These are phyloP conservation scores for Blastosporella zonata DNA, from an alignment of 1,284 basidiomycete species.

Conservation along the genomic window DNA sequence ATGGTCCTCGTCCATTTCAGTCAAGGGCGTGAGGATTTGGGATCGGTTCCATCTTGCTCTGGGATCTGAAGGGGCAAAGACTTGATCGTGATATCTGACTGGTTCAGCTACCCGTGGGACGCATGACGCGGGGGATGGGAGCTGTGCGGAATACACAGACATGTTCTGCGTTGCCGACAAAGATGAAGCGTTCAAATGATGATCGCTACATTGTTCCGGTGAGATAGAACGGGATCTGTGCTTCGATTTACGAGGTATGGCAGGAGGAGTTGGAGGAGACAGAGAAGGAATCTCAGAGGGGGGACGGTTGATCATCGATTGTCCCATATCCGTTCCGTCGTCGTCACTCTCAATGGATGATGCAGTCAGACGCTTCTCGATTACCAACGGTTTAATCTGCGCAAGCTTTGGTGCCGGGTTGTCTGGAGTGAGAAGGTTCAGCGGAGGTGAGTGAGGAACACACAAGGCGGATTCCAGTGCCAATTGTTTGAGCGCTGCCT, in stretches of 20 bases:
- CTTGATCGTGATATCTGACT: background rate
- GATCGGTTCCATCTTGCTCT: background rate
- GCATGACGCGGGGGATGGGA: slow-evolving; percentile 2
- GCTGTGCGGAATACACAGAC: background rate
- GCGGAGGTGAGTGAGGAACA: slow-evolving; percentile 3
- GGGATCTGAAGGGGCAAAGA: background rate
- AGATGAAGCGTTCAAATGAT: background rate
- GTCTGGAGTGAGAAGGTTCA: slow-evolving; percentile 4
- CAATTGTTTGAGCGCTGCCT: slow-evolving; percentile 43
- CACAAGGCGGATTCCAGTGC: slow-evolving; percentile 31
- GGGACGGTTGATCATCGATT: background rate
- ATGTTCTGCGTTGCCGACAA: background rate
- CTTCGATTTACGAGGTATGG: slow-evolving; percentile 2
- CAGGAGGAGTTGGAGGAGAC: slow-evolving; percentile 5
- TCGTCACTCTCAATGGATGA: background rate
- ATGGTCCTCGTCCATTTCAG: background rate
- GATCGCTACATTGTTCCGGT: background rate
- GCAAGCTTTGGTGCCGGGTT: background rate
- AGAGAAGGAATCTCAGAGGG: slow-evolving; percentile 6
- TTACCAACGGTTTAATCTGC: slow-evolving; percentile 6
- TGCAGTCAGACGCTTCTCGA: slow-evolving; percentile 6
- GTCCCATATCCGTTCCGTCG: background rate
- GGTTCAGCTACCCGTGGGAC: background rate
- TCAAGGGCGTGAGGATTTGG: background rate
- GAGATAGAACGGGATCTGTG: background rate